phyloP scores from a whole-genome alignment of 1,284 basidiomycete species.

The Moesziomyces antarcticus region DNA sequence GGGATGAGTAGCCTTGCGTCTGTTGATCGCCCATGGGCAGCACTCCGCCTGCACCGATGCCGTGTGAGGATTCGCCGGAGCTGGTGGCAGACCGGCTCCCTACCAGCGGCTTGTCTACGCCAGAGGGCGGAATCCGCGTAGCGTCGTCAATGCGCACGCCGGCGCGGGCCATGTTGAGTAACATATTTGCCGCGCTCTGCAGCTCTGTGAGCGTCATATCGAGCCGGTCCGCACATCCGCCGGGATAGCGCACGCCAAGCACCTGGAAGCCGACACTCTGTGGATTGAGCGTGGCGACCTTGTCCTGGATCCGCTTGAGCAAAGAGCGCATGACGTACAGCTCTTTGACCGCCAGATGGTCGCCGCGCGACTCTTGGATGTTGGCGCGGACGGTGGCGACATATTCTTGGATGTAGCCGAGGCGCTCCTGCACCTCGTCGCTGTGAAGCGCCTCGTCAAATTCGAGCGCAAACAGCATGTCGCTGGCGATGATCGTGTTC shows the following conservation, averaged over 20 bases:
- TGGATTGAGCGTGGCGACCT: slow-evolving; percentile 37
- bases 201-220: slow-evolving; percentile 40
- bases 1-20: slow-evolving; percentile 8
- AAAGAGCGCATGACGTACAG: slow-evolving; percentile 44
- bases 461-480: slow-evolving; percentile 38
- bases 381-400: slow-evolving; percentile 38
- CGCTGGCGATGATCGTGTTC: slow-evolving; percentile 48
- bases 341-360: slow-evolving; percentile 43
- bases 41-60: background rate
- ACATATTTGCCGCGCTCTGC: slow-evolving; percentile 35
- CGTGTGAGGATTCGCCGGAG: slow-evolving; percentile 14
- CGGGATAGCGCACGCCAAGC: slow-evolving; percentile 33
- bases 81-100: slow-evolving; percentile 17
- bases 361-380: slow-evolving; percentile 45
- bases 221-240: slow-evolving; percentile 39
- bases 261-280: slow-evolving; percentile 41
- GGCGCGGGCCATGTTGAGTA: slow-evolving; percentile 43
- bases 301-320: slow-evolving; percentile 43
- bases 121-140: slow-evolving; percentile 28
- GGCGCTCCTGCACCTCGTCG: slow-evolving; percentile 38
- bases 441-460: slow-evolving; percentile 20
- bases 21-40: background rate
- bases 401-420: slow-evolving; percentile 43
- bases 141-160: slow-evolving; percentile 43
- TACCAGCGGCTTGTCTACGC: slow-evolving; percentile 18